Conservation (phyloP, 257 asterid species). For the Ehretia macrophylla region DNA sequence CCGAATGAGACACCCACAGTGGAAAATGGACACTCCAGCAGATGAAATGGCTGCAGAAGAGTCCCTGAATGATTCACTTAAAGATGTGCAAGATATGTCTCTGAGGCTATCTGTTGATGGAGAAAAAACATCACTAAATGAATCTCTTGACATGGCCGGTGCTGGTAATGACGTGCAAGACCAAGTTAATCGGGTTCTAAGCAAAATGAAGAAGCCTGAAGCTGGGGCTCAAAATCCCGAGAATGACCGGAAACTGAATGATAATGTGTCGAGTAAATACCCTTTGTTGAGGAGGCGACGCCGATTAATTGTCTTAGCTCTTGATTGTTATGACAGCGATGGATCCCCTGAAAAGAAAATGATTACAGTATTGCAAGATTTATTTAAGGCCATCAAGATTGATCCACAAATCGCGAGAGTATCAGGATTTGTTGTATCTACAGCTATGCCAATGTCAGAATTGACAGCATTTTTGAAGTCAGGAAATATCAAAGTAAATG, state of each 20-base stretch:
- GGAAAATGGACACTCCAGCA: conserved; percentile 73
- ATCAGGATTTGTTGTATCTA: conserved; percentile 63
- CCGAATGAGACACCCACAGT: conserved; percentile 87
- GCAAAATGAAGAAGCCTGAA: conserved; percentile 59
- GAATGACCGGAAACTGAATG: conserved; percentile 32
- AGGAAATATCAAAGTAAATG: conserved; percentile 46
- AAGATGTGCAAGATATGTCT: conserved; percentile 71
- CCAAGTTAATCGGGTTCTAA: conserved; percentile 61
- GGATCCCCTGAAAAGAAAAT: conserved; percentile 63
- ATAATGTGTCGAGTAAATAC: conserved; percentile 43
- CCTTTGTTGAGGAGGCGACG: conserved; percentile 68
- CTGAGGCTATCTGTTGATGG: conserved; percentile 78
- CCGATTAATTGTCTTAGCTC: conserved; percentile 58
- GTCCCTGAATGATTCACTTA: conserved; percentile 76
- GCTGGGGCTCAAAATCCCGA: conserved; percentile 28
- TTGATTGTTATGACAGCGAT: conserved; percentile 60
- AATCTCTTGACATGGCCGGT: conserved; percentile 35
- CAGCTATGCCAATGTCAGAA: conserved; percentile 68
- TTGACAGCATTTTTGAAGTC: conserved; percentile 45
- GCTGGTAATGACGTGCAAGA: conserved; percentile 46
- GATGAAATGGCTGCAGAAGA: conserved; percentile 52
- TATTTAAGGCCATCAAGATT: conserved; percentile 49
- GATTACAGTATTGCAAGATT: conserved; percentile 45
- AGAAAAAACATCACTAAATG: conserved; percentile 56
- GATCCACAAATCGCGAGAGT: conserved; percentile 46